These are phyloP conservation scores for Byssochlamys sp. DNA, from an alignment of 2,329 filamentous ascomycete species.

Conservation along the genomic window DNA sequence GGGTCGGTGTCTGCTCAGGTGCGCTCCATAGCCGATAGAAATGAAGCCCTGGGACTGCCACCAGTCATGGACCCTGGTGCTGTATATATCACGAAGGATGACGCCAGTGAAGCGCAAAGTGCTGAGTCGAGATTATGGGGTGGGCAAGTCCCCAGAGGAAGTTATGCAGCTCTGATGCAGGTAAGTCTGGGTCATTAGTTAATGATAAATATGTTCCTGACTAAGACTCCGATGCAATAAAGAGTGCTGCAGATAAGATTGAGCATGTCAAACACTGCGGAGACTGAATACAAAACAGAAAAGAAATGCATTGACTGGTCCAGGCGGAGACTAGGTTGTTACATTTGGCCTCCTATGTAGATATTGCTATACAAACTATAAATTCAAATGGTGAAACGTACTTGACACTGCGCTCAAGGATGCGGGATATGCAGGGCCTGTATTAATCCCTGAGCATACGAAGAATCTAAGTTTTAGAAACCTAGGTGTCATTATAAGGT, in stretches of 20 bases:
- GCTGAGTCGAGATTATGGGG: slow-evolving; percentile 18
- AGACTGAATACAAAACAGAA: slow-evolving; percentile 13
- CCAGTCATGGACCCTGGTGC: slow-evolving; percentile 12
- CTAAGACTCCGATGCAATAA: not conserved
- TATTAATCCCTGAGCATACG: too few species aligned
- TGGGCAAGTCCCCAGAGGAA: slow-evolving; percentile 21
- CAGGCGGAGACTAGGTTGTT: too few species aligned
- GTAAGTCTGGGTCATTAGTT: slow-evolving; percentile 13
- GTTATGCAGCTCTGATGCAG: slow-evolving; percentile 26
- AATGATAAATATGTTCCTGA: not conserved
- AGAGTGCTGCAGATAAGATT: slow-evolving; percentile 28
- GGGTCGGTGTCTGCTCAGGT: slow-evolving; percentile 24
- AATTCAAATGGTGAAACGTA: too few species aligned
- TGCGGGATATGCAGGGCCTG: not conserved
- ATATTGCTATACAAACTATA: slow-evolving; percentile 34
- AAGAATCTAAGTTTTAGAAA: too few species aligned
- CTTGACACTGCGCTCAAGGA: too few species aligned
- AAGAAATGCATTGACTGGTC: too few species aligned
- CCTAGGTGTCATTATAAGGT: too few species aligned
- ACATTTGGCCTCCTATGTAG: too few species aligned
- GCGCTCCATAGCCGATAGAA: slow-evolving; percentile 24
- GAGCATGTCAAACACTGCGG: slow-evolving; percentile 13
- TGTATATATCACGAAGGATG: slow-evolving; percentile 24
- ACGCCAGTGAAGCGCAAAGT: slow-evolving; percentile 23
- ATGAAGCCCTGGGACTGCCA: slow-evolving; percentile 20